Conservation (phyloP, 2,329 filamentous ascomycete genomes). For the Biscogniauxia mediterranea region DNA sequence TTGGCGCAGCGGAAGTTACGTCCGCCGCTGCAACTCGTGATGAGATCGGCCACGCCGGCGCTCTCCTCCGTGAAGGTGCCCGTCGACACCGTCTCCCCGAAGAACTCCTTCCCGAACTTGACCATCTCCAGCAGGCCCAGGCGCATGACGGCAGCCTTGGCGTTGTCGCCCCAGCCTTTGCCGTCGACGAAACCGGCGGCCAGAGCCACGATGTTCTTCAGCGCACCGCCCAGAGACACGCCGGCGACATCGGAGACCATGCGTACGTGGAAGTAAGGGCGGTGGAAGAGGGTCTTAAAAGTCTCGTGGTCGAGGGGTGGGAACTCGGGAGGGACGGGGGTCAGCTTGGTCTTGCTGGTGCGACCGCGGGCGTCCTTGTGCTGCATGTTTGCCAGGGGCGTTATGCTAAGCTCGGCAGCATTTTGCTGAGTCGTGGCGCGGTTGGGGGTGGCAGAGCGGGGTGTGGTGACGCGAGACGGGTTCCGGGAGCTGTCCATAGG, state of each 20-base stretch:
- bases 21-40: conserved; percentile 89
- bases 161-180: conserved; percentile 96
- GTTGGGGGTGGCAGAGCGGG: conserved; percentile 46
- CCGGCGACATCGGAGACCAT: conserved; percentile 95
- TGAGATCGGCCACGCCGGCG: conserved; percentile 90
- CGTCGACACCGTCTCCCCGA: conserved; percentile 74
- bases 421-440: conserved; percentile 48
- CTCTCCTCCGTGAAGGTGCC: conserved; percentile 96
- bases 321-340: conserved; percentile 76
- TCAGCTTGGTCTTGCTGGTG: conserved; percentile 67
- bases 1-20: conserved; percentile 94
- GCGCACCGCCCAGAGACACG: conserved; percentile 86
- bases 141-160: conserved; percentile 97
- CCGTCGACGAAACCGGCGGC: conserved; percentile 95
- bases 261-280: conserved; percentile 95
- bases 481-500: conserved; percentile 75
- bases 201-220: conserved; percentile 96
- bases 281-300: conserved; percentile 85
- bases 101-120: conserved; percentile 92
- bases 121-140: conserved; percentile 96
- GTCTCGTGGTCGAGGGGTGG: conserved; percentile 82
- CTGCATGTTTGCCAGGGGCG: conserved; percentile 52
- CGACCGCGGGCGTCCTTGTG: conserved; percentile 70
- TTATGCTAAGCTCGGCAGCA: conserved; percentile 50
- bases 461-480: conserved; percentile 56